These are phyloP conservation scores for Simmondsia chinensis DNA, from an alignment of 148 eudicot genomes.

Conservation along the genomic window DNA sequence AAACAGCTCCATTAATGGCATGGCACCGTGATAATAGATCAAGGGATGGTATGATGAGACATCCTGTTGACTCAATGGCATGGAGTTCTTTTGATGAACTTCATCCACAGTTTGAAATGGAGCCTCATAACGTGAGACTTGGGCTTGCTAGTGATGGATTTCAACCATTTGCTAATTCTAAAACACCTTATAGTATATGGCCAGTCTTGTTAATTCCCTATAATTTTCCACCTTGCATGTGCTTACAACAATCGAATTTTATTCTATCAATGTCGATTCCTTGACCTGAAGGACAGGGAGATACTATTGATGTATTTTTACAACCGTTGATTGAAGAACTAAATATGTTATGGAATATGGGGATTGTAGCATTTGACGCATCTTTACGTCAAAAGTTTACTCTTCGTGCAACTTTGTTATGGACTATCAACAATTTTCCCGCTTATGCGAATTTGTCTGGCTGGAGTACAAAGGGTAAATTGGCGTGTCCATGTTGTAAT, in stretches of 20 bases:
- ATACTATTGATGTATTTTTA: conserved; percentile 15
- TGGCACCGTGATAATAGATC: neutral
- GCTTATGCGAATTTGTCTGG: conserved; percentile 14
- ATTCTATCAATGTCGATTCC: conserved; percentile 10
- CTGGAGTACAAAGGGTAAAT: conserved; percentile 5
- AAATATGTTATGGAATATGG: no score
- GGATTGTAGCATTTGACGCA: conserved; percentile 11
- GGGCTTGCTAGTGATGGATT: conserved; percentile 9
- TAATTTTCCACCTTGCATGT: no score
- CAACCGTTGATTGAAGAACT: conserved; percentile 13
- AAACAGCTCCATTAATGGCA: conserved; percentile 4
- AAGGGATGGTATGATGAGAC: neutral
- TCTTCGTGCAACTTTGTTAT: conserved; percentile 2
- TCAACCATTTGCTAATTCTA: conserved; percentile 6
- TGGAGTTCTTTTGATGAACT: neutral
- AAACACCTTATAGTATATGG: conserved; percentile 6
- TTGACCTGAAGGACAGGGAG: conserved; percentile 3
- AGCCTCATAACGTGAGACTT: conserved; percentile 8
- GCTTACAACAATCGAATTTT: neutral
- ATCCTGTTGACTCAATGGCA: neutral
- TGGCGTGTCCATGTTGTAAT: conserved; percentile 1
- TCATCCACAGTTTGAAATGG: conserved; percentile 4
- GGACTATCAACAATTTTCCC: conserved; percentile 19
- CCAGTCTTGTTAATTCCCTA: conserved; percentile 2
- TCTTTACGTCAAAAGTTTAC: conserved; percentile 2